Conservation (phyloP, 495 filamentous ascomycete species). For the Penicillium mononematosum region DNA sequence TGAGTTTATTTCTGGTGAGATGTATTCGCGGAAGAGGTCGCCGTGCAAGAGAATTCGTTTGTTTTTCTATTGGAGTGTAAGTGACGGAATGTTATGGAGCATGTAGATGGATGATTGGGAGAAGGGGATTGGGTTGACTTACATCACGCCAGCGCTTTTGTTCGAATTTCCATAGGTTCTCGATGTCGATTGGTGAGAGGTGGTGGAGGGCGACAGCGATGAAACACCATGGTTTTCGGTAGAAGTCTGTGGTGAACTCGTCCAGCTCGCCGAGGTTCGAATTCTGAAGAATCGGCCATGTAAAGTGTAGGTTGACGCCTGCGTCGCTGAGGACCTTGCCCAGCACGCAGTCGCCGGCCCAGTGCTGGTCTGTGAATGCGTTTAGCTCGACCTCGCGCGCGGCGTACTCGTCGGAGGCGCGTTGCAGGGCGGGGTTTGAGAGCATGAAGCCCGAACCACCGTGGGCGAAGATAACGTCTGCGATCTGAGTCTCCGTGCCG, state of each 20-base stretch:
- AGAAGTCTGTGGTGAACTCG: conserved; percentile 40
- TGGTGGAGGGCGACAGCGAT: conserved; percentile 58
- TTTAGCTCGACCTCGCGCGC: conserved; percentile 52
- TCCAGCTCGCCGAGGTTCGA: conserved; percentile 46
- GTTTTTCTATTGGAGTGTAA: conserved; percentile 26
- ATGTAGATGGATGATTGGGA: neutral
- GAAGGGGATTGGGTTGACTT: conserved; percentile 11
- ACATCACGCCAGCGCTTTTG: conserved; percentile 39
- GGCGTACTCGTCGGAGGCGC: conserved; percentile 44
- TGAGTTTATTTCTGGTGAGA: conserved; percentile 37
- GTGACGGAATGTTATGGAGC: neutral
- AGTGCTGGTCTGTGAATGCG: conserved; percentile 52
- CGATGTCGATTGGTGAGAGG: conserved; percentile 36
- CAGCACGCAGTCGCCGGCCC: conserved; percentile 69
- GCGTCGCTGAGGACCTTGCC: conserved; percentile 56
- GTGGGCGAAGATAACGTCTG: conserved; percentile 59
- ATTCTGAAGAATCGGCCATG: conserved; percentile 54
- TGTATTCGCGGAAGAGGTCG: conserved; percentile 45
- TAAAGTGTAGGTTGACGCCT: conserved; percentile 47
- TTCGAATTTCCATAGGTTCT: conserved; percentile 43
- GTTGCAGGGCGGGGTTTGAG: conserved; percentile 53
- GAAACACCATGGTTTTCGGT: conserved; percentile 54
- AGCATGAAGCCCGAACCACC: conserved; percentile 68
- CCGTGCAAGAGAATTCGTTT: conserved; percentile 40
- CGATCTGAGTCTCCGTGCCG: conserved; percentile 57